These are phyloP conservation scores for Chytriomyces hyalinus DNA, from an alignment of 192 early-diverging fungal genomes.

Conservation along the genomic window DNA sequence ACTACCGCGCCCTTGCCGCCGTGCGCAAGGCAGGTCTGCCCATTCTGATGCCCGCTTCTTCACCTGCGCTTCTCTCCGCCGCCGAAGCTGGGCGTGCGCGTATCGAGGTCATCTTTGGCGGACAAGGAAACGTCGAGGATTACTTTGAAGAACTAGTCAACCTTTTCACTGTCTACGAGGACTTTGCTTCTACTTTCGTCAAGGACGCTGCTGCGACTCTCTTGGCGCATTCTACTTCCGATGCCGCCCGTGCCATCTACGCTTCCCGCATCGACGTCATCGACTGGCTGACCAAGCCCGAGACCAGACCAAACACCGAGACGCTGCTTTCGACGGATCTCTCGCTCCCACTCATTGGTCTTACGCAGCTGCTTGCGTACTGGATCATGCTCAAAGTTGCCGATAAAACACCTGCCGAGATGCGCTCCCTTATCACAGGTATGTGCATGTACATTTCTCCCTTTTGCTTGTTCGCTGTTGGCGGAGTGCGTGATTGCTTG, in stretches of 20 bases:
- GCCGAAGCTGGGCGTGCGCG: constrained; percentile 64
- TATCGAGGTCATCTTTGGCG: constrained; percentile 91
- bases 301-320: constrained; percentile 78
- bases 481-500: neutral
- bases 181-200: constrained; percentile 75
- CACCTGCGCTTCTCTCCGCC: constrained; percentile 74
- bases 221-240: constrained; percentile 58
- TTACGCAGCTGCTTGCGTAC: constrained; percentile 90
- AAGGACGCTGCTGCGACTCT: constrained; percentile 66
- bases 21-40: constrained; percentile 46
- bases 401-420: constrained; percentile 55
- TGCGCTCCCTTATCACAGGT: constrained; percentile 54
- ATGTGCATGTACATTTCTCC: constrained; percentile 36
- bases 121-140: constrained; percentile 92
- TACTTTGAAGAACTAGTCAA: constrained; percentile 91
- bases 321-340: constrained; percentile 80
- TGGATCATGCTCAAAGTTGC: constrained; percentile 77
- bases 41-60: constrained; percentile 19
- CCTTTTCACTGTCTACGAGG: constrained; percentile 80
- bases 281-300: constrained; percentile 79
- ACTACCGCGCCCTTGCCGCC: constrained; percentile 75
- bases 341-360: constrained; percentile 85
- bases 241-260: constrained; percentile 39
- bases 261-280: constrained; percentile 74
- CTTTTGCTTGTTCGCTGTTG: constrained; percentile 7